These are phyloP conservation scores for Apostasia ramifera DNA, from an alignment of 106 monocot species.

Conservation along the genomic window DNA sequence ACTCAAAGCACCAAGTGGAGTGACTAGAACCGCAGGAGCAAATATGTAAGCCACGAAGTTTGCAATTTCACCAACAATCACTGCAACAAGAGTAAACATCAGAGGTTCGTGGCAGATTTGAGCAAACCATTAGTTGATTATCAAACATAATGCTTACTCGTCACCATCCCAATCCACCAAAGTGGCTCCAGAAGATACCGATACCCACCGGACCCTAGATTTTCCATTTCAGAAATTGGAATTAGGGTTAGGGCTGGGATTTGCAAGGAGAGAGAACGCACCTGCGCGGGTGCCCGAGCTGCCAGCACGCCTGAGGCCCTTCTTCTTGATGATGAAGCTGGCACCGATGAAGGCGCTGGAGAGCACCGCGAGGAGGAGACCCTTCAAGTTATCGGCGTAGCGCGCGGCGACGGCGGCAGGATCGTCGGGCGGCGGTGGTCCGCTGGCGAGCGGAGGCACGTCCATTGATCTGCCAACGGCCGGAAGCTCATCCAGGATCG, in stretches of 20 bases:
- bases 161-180: conserved; percentile 90
- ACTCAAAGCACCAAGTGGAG: conserved; percentile 89
- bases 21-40: conserved; percentile 85
- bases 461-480: conserved; percentile 1
- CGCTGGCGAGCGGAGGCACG: not conserved
- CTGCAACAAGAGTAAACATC: conserved; percentile 16
- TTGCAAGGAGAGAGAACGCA: conserved; percentile 1
- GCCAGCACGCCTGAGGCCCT: conserved; percentile 81
- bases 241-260: conserved; percentile 8
- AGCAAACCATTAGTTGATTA: not conserved
- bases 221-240: not conserved
- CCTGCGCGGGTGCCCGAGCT: conserved; percentile 68
- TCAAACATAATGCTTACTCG: conserved; percentile 44
- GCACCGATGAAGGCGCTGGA: conserved; percentile 93
- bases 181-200: conserved; percentile 83
- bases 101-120: not conserved
- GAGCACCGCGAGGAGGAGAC: conserved; percentile 69
- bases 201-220: conserved; percentile 72
- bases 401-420: not conserved
- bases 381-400: conserved; percentile 60
- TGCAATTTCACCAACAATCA: conserved; percentile 84
- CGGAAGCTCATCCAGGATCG: conserved; percentile 1
- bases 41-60: conserved; percentile 93
- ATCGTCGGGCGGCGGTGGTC: not conserved
- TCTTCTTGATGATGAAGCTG: conserved; percentile 96